Evolutionary conservation across 202 grass and related monocot species (phyloP).

Genomic region (Digitaria exilis): DNA sequence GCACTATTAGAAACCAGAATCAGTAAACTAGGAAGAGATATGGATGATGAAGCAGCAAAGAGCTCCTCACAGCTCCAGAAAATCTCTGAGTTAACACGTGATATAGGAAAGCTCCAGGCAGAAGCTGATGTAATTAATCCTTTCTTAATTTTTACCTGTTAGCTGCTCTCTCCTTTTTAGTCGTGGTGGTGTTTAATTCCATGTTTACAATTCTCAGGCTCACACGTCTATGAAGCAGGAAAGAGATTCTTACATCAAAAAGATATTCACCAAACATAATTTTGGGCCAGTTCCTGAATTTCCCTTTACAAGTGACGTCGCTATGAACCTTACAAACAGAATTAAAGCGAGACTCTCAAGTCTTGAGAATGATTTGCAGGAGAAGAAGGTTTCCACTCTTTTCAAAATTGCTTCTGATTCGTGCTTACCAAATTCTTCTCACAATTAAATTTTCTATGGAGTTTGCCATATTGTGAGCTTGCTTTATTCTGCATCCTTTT

Average conservation of each 20-base stretch:
- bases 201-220: constrained; percentile 69
- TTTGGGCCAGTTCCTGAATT: constrained; percentile 70
- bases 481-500: constrained; percentile 23
- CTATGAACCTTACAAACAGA: constrained; percentile 68
- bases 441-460: constrained; percentile 1
- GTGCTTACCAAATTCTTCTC: constrained; percentile 17
- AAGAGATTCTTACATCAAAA: constrained; percentile 72
- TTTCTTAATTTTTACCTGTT: constrained; percentile 21
- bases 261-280: constrained; percentile 80
- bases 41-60: constrained; percentile 64
- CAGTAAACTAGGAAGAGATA: constrained; percentile 78
- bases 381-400: constrained; percentile 72
- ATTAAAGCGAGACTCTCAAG: constrained; percentile 63
- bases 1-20: constrained; percentile 72
- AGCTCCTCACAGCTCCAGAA: constrained; percentile 38
- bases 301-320: constrained; percentile 76
- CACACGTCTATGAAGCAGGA: constrained; percentile 60
- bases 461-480: constrained; percentile 4
- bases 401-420: constrained; percentile 27
- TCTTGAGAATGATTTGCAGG: constrained; percentile 81
- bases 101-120: constrained; percentile 90
- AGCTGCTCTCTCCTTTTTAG: background rate
- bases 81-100: constrained; percentile 53
- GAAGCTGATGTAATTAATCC: constrained; percentile 91
- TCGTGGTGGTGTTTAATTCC: constrained; percentile 24